Conservation (phyloP, 257 asterid genomes). For the Echium plantagineum region DNA sequence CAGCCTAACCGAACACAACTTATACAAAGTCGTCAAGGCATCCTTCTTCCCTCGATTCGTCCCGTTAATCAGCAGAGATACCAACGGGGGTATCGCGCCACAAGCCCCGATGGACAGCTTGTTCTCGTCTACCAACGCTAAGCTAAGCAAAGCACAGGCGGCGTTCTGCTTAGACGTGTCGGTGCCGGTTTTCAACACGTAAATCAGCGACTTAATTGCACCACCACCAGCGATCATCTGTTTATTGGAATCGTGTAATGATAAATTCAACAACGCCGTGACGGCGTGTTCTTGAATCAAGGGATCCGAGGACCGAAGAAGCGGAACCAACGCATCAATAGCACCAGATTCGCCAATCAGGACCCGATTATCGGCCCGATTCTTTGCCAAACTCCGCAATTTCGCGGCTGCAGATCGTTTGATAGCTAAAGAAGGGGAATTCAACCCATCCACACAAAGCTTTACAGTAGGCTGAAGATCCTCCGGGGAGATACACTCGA, state of each 20-base stretch:
- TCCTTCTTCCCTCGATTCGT: slow-evolving; percentile 77
- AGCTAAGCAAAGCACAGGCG: slow-evolving; percentile 75
- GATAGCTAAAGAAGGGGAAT: slow-evolving; percentile 50
- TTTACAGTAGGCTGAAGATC: slow-evolving; percentile 87
- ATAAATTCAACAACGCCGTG: slow-evolving; percentile 71
- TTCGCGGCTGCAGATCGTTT: slow-evolving; percentile 88
- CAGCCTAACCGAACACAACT: slow-evolving; percentile 53
- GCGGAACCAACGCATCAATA: slow-evolving; percentile 60
- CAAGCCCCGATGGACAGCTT: slow-evolving; percentile 75
- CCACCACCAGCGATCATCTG: slow-evolving; percentile 57
- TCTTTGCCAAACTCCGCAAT: slow-evolving; percentile 58
- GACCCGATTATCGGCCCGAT: slow-evolving; percentile 81
- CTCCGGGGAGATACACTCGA: slow-evolving; percentile 78
- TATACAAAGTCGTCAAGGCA: slow-evolving; percentile 78
- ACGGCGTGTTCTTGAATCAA: slow-evolving; percentile 85
- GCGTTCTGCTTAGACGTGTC: slow-evolving; percentile 87
- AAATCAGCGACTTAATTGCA: slow-evolving; percentile 49
- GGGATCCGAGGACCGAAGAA: slow-evolving; percentile 70
- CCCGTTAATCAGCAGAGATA: slow-evolving; percentile 58
- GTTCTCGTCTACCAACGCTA: slow-evolving; percentile 71
- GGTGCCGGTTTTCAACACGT: slow-evolving; percentile 75
- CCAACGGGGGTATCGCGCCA: slow-evolving; percentile 86
- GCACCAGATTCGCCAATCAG: slow-evolving; percentile 91
- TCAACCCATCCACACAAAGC: slow-evolving; percentile 61
- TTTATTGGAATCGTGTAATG: slow-evolving; percentile 70